Base-by-base conservation (phyloP, 2,329 filamentous ascomycete genomes). In the Teratosphaeria zuluensis region DNA sequence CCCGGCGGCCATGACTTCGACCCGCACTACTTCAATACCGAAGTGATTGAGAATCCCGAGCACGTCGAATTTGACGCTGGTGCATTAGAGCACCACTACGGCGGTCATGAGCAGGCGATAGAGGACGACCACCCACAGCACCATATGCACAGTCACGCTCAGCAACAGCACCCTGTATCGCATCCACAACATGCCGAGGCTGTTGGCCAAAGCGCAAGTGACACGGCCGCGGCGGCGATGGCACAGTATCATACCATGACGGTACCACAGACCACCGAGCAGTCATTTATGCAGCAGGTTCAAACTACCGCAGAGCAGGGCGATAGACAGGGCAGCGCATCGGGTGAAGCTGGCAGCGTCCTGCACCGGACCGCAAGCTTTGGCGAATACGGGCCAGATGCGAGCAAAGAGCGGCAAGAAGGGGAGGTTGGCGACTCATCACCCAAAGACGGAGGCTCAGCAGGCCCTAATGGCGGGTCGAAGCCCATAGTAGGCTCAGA, bases 401-500 rank as follows among this genome's bases (percentile, higher is more conserved):
- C 14, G 21, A 31, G 53, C 42, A 55, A 61, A 55, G 53, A 51
- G 51, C 28, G 31, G 46, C 55, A 21, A 53, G 51, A 32, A 8
- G 30, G 24, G 11, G 16, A 46, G 19, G 51, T 55, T 28, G 56
- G 56, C 16, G 58, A 56, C 14, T 46, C 32, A 12, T 61, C 59
- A 30, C 59, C 59, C 1, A 33, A 38, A 30, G 52, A 35, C 19
- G 32, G 32, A n/a, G 52, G 33, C 30, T 14, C 11, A 19, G 57
- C 21, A 30, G 35, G 51, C 6, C 24, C 35, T 6, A 31, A 48
- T 31, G 52, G 46, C 35, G 38, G 32, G 60, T 59, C 51, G 64
- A 67, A 52, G 61, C 59, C 19, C 62, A 84, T 87, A 6, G 94
- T 97, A n/a, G 94, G 94, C 2, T 94, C 91, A 1, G 90, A 95